Evolutionary conservation across 1,284 basidiomycete genomes (phyloP).

Genomic region (Rhodofomes roseus): DNA sequence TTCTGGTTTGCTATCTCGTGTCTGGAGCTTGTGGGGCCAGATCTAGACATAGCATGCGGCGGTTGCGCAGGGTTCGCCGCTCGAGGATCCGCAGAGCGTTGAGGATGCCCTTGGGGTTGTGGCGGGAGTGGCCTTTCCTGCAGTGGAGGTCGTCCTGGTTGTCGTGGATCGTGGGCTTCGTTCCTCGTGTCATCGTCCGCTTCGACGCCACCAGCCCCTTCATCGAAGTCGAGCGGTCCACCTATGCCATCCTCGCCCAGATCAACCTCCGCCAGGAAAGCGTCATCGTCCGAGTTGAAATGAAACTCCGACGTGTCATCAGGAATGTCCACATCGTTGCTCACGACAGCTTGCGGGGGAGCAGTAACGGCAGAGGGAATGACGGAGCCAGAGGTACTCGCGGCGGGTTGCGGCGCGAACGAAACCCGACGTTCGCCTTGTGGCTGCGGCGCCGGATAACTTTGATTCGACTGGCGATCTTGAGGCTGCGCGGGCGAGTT

Average conservation of each 20-base stretch:
- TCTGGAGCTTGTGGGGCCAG: not conserved
- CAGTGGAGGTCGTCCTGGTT: not conserved
- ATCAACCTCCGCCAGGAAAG: constrained; percentile 55
- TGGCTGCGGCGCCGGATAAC: not conserved
- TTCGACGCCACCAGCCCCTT: constrained; percentile 25
- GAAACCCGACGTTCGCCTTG: constrained; percentile 7
- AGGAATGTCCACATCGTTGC: not conserved
- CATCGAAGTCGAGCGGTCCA: constrained; percentile 45
- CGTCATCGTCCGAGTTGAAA: constrained; percentile 61
- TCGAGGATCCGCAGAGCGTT: not conserved
- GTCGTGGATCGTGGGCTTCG: not conserved
- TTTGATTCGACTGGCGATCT: not conserved
- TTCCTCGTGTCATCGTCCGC: not conserved
- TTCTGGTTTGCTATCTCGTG: constrained; percentile 9
- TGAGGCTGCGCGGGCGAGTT: not conserved
- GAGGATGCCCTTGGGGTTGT: not conserved
- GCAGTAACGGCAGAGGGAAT: constrained; percentile 4
- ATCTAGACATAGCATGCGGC: not conserved
- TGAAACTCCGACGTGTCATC: constrained; percentile 40
- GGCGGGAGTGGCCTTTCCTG: not conserved
- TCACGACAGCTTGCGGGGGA: not conserved
- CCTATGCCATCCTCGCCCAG: constrained; percentile 42
- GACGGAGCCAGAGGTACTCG: too few relatives aligned
- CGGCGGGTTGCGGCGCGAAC: constrained; percentile 7
- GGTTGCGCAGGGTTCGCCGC: not conserved